Conservation (phyloP, 2,329 filamentous ascomycete genomes). For the Cryoendolithus antarcticus region DNA sequence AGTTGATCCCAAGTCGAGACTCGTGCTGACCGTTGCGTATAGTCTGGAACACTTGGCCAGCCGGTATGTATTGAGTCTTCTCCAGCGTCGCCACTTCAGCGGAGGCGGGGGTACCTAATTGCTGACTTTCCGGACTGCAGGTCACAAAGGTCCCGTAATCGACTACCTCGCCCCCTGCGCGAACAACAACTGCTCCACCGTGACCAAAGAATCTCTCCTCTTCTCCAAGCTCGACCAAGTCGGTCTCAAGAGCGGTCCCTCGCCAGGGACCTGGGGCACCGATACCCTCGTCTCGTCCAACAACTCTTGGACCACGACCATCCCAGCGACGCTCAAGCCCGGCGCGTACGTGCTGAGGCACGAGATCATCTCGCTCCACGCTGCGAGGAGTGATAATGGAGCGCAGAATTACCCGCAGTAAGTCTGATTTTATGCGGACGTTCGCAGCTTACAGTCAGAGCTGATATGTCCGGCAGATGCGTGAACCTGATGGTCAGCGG, state of each 20-base stretch:
- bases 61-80: conserved; percentile 39
- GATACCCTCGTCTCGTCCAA: conserved; percentile 41
- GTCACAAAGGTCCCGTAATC: conserved; percentile 52
- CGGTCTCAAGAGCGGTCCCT: conserved; percentile 37
- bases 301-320: conserved; percentile 32
- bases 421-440: conserved; percentile 12
- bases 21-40: too few relatives aligned
- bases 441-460: conserved; percentile 4
- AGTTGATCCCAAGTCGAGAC: too few relatives aligned
- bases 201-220: conserved; percentile 40
- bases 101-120: conserved; percentile 20
- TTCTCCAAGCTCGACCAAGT: conserved; percentile 53
- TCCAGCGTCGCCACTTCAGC: conserved; percentile 24
- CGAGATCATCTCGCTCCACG: conserved; percentile 40
- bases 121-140: conserved; percentile 17
- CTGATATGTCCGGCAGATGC: neutral
- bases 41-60: conserved; percentile 52
- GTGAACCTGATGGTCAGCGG: conserved; percentile 6
- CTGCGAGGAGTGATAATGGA: conserved; percentile 29
- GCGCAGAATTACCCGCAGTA: conserved; percentile 43
- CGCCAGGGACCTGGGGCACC: conserved; percentile 42
- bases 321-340: conserved; percentile 30
- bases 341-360: conserved; percentile 44
- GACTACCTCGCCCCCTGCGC: conserved; percentile 51
- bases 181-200: conserved; percentile 43